Evolutionary conservation across 257 asterid genomes (phyloP), one percentile per base, ranked within the genome.

Genomic region (Solanum microdontum): DNA sequence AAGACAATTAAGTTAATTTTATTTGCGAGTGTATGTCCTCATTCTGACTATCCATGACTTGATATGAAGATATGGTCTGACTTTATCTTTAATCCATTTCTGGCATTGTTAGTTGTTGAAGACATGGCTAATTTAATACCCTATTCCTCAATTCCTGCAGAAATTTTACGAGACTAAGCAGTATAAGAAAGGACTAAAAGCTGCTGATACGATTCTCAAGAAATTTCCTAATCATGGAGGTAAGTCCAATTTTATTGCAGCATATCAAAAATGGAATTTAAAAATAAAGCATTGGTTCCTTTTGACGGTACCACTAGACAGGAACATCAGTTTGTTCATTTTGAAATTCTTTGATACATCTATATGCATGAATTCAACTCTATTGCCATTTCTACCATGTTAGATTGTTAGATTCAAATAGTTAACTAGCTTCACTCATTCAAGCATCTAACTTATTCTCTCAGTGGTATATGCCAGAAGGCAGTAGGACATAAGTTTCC

Each of bases 181-280:
- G 92, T 97, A 97, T 90, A 97, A 97, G 82, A 97, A 97, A 93
- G 99, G 99, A 43, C 69, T 97, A 91, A 97, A 95, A 94, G 99
- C 99, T 87, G 99, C 99, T 45, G 99, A 97, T 91, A 87, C 98
- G 36, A 94, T 97, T 90, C 91, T 97, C 80, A 97, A 96, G 94
- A 97, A 97, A 94, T 97, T 96, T 88, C 99, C 99, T 70, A 93
- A 97, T 91, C 99, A 97, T 96, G 99, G 99, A 96, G 99, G 99
- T 97, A 93, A 87, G 94, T 37, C 62, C 75, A 84, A 73, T 80
- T 80, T 89, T 72, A 73, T 86, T 32, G 69, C 69, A 32, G 66
- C 84, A 79, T 79, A 43, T 15, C 66, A 15, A 43, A 60, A 79
- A 79, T 26, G 37, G 32, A 79, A 79, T 11, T 26, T 74, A 9